phyloP scores from a whole-genome alignment of 164 flowering plant genomes.

The Dillenia turbinata region DNA sequence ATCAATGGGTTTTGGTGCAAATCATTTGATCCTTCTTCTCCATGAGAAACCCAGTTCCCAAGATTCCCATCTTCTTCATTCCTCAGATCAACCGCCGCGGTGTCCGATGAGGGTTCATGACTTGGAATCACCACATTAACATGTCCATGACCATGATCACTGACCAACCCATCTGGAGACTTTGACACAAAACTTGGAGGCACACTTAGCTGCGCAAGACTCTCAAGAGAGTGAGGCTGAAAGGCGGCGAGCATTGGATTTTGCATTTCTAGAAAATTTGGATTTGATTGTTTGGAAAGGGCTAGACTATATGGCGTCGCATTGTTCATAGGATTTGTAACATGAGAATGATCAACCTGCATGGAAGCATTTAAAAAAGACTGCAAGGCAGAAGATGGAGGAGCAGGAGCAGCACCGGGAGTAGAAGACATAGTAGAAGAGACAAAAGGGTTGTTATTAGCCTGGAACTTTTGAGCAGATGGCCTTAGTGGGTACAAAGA shows the following conservation, averaged over 20 bases:
- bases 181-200: conserved; percentile 10
- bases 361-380: too few species aligned
- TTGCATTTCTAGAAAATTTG: conserved; percentile 31
- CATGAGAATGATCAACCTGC: too few species aligned
- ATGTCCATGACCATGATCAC: too few species aligned
- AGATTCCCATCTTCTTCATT: background rate
- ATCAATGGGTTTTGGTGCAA: too few species aligned
- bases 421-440: conserved; percentile 1
- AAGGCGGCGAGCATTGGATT: conserved; percentile 31
- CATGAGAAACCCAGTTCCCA: too few species aligned
- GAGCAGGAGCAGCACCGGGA: background rate
- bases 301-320: conserved; percentile 20
- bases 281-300: conserved; percentile 17
- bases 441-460: conserved; percentile 3
- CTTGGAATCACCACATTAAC: too few species aligned
- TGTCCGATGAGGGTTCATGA: too few species aligned
- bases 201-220: conserved; percentile 10
- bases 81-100: too few species aligned
- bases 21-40: too few species aligned
- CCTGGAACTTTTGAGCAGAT: conserved; percentile 37
- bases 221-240: conserved; percentile 23
- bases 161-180: conserved; percentile 7
- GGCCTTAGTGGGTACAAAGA: conserved; percentile 43
- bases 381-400: conserved; percentile 9
- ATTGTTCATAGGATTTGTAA: conserved; percentile 15